Conservation (phyloP, 345 rosid species). For the Orychophragmus violaceus region DNA sequence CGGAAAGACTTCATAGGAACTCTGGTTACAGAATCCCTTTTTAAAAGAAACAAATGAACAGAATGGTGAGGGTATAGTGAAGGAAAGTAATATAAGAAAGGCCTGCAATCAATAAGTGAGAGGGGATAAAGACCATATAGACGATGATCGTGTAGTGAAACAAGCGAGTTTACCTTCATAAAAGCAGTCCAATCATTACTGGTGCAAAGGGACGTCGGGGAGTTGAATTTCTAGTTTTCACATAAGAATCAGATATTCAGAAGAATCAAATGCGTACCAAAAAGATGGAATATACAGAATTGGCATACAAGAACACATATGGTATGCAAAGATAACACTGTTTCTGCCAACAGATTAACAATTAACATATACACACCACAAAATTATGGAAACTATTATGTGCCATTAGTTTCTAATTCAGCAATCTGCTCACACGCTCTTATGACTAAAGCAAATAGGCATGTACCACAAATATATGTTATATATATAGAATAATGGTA, state of each 20-base stretch:
- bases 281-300: background rate
- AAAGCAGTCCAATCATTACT: constrained; percentile 81
- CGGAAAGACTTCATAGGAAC: background rate
- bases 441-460: constrained; percentile 5
- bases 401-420: background rate
- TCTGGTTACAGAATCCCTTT: background rate
- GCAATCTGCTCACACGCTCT: background rate
- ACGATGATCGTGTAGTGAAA: constrained; percentile 5
- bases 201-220: constrained; percentile 71
- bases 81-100: constrained; percentile 3
- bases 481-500: background rate
- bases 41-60: constrained; percentile 1
- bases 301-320: background rate
- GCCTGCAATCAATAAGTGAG: background rate
- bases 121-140: background rate
- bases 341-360: constrained; percentile 11
- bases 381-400: background rate
- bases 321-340: background rate
- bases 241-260: constrained; percentile 27
- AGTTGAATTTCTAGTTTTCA: constrained; percentile 73
- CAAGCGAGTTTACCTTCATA: constrained; percentile 52
- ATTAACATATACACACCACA: constrained; percentile 12
- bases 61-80: background rate
- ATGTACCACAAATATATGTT: background rate
- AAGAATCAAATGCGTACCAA: background rate